Percentiles rank a stretch among this genome's conserved stretches.
Evolutionary conservation across 306 rosid genomes (phyloP).

Genomic region (Amphicarpaea edgeworthii): DNA sequence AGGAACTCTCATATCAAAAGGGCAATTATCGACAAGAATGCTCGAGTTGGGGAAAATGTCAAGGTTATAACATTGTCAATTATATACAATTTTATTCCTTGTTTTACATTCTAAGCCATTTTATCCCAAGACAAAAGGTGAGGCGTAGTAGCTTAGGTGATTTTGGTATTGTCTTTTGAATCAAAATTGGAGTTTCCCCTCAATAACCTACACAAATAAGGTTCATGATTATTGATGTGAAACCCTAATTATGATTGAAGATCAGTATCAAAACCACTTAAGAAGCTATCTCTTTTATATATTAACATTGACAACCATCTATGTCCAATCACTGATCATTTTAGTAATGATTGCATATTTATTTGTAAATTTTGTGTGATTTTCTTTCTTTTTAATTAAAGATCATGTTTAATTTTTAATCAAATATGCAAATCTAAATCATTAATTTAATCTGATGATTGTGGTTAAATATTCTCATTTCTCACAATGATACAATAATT

Average conservation of each 20-base stretch:
- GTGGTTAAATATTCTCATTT: no score
- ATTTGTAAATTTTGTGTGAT: not conserved
- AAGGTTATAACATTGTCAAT: conserved; percentile 58
- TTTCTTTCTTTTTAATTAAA: no score
- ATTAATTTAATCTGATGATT: no score
- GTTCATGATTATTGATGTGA: not conserved
- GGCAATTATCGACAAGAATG: conserved; percentile 98
- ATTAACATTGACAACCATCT: no score
- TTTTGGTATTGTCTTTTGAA: not conserved
- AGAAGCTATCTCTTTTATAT: not conserved
- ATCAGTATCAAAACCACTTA: not conserved
- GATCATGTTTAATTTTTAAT: no score
- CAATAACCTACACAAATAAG: not conserved
- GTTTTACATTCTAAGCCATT: not conserved
- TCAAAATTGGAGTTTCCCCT: not conserved
- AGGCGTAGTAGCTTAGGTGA: not conserved
- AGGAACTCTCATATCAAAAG: conserved; percentile 87
- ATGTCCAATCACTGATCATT: not conserved
- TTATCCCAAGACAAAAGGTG: not conserved
- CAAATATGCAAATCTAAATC: no score
- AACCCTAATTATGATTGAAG: not conserved
- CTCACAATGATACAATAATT: no score
- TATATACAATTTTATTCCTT: not conserved
- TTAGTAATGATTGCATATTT: not conserved
- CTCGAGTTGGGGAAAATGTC: conserved; percentile 89